These are phyloP conservation scores for Naegleria gruberi DNA, from an alignment of 208 protist genomes.

Conservation along the genomic window DNA sequence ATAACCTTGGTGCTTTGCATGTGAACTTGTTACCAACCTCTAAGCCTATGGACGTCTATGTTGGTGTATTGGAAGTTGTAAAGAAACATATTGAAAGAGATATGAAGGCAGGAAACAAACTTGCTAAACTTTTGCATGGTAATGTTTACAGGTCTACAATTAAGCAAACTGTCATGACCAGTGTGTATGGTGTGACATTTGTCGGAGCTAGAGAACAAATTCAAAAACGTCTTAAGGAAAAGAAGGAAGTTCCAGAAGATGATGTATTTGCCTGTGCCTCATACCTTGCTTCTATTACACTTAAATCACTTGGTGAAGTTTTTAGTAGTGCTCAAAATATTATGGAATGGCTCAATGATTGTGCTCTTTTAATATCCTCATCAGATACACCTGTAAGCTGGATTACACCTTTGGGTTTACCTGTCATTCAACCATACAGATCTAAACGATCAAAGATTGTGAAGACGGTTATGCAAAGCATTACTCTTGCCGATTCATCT, in stretches of 20 bases:
- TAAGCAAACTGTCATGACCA: constrained; percentile 98
- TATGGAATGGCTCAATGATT: constrained; percentile 63
- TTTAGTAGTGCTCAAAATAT: constrained; percentile 43
- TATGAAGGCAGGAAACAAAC: constrained; percentile 57
- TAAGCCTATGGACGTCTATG: constrained; percentile 89
- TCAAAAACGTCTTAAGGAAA: constrained; percentile 22
- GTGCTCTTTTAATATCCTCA: constrained; percentile 56
- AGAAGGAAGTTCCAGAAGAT: constrained; percentile 26
- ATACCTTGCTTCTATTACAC: constrained; percentile 44
- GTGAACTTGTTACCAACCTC: constrained; percentile 88
- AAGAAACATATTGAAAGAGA: constrained; percentile 67
- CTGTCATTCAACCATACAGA: constrained; percentile 90
- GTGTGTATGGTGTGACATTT: constrained; percentile 92
- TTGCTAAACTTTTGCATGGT: constrained; percentile 54
- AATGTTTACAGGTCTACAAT: constrained; percentile 92
- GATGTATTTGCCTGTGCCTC: constrained; percentile 5
- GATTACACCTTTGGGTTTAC: constrained; percentile 88
- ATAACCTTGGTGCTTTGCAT: constrained; percentile 79
- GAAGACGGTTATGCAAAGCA: not conserved
- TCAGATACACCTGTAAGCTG: constrained; percentile 75
- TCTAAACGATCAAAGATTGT: not conserved
- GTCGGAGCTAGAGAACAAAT: constrained; percentile 93
- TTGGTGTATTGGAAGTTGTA: constrained; percentile 83
- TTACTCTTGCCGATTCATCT: not conserved
- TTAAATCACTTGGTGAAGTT: constrained; percentile 48